phyloP scores from a whole-genome alignment of 2,329 filamentous ascomycete species.

The Atkinsonella texensis region DNA sequence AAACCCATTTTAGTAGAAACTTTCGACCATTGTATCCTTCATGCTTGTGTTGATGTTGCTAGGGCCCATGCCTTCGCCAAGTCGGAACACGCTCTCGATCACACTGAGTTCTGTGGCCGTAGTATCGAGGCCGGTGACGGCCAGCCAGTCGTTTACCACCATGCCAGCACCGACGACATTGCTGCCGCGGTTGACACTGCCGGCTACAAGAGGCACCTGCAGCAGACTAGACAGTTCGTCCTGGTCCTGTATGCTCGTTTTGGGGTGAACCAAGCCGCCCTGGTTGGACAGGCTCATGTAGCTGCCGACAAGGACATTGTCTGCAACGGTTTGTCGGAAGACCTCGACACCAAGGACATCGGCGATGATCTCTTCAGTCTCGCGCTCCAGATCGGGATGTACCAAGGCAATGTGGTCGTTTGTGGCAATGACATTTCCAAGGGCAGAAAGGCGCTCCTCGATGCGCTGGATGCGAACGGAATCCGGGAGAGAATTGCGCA shows the following conservation, averaged over 20 bases:
- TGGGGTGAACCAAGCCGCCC: conserved; percentile 92
- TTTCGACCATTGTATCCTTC: conserved; percentile 98
- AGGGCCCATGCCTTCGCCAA: conserved; percentile 76
- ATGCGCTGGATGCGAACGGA: conserved; percentile 90
- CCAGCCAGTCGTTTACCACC: conserved; percentile 73
- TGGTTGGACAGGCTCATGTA: conserved; percentile 97
- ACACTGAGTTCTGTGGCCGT: conserved; percentile 97
- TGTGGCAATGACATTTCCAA: conserved; percentile 92
- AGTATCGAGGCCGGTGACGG: conserved; percentile 84
- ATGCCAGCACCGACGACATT: conserved; percentile 76
- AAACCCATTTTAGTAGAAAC: conserved; percentile 66
- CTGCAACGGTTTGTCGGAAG: conserved; percentile 87
- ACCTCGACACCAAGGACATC: conserved; percentile 85
- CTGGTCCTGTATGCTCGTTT: conserved; percentile 94
- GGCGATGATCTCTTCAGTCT: conserved; percentile 97
- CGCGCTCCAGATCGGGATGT: conserved; percentile 91
- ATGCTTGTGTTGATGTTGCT: conserved; percentile 69
- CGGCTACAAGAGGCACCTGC: conserved; percentile 91
- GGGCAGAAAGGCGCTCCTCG: conserved; percentile 88
- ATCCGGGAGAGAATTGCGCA: conserved; percentile 90
- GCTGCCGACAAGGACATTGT: conserved; percentile 90
- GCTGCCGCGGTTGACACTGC: conserved; percentile 83
- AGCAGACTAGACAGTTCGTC: conserved; percentile 89
- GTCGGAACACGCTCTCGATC: conserved; percentile 87
- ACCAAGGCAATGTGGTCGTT: conserved; percentile 97